Conservation (phyloP, 139 green algal species). For the Chlorella sp. region DNA sequence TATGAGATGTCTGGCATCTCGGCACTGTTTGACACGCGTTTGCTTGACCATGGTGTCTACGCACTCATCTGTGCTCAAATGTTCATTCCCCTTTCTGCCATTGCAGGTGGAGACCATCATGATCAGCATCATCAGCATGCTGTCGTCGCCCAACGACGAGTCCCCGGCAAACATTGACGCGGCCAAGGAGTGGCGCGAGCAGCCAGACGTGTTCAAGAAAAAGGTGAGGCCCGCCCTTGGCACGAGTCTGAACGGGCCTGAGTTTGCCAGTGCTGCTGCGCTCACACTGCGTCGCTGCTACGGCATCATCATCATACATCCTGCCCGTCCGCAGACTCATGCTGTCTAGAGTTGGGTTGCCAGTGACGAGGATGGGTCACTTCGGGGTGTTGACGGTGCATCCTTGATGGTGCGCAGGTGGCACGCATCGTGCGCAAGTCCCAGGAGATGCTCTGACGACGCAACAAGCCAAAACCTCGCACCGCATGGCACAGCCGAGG, state of each 20-base stretch:
- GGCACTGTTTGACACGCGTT: neutral
- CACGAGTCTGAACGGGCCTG: no score
- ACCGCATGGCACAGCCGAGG: no score
- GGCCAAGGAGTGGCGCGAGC: slow-evolving; percentile 90
- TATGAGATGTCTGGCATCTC: neutral
- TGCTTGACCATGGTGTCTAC: neutral
- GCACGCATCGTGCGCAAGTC: slow-evolving; percentile 79
- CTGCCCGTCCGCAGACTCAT: no score
- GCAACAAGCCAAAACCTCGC: no score
- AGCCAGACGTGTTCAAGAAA: slow-evolving; percentile 83
- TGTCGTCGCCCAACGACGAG: slow-evolving; percentile 98
- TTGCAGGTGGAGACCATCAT: slow-evolving; percentile 96
- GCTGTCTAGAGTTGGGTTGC: no score
- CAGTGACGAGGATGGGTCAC: no score
- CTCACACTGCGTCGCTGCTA: no score
- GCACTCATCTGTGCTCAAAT: neutral
- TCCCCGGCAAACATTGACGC: slow-evolving; percentile 98
- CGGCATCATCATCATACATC: no score
- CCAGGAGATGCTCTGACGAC: slow-evolving; percentile 81
- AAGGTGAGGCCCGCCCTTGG: no score
- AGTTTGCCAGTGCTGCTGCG: no score
- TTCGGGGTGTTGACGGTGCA: no score
- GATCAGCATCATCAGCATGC: slow-evolving; percentile 98
- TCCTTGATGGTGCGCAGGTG: no score
- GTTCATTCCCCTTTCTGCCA: neutral